A percentile compares a stretch with the other conserved stretches of the same genome.
These are phyloP conservation scores for Wickerhamiella kurtzmanii DNA, from an alignment of 805 yeast genomes.

Conservation along the genomic window DNA sequence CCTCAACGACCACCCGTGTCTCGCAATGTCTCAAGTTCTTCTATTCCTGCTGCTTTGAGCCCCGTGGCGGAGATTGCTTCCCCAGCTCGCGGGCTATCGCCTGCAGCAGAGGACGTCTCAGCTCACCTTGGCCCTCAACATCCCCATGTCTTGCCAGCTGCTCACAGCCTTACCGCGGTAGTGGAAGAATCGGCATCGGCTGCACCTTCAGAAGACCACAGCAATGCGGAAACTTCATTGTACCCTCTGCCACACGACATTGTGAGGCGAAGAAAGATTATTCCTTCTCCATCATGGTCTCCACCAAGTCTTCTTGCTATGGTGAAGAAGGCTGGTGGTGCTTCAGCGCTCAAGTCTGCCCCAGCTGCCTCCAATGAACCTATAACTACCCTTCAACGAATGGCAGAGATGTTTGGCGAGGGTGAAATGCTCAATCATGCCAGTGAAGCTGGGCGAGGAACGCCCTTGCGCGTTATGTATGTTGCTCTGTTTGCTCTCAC, in stretches of 20 bases:
- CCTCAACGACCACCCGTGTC: neutral
- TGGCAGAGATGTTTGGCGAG: slow-evolving; percentile 72
- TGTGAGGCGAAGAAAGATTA: slow-evolving; percentile 43
- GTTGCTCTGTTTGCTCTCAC: slow-evolving; percentile 77
- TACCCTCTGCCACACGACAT: slow-evolving; percentile 49
- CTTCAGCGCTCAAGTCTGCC: slow-evolving; percentile 51
- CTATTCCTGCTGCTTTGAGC: neutral
- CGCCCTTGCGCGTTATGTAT: slow-evolving; percentile 44
- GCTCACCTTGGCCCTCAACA: too few relatives aligned
- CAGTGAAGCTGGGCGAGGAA: slow-evolving; percentile 31
- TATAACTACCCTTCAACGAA: slow-evolving; percentile 61
- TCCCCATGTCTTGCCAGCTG: too few relatives aligned
- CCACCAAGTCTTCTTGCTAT: slow-evolving; percentile 78
- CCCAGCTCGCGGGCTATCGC: neutral
- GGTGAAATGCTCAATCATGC: slow-evolving; percentile 53
- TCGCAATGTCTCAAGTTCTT: neutral
- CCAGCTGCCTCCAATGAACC: slow-evolving; percentile 95
- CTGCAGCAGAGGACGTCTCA: neutral
- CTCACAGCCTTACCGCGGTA: too few relatives aligned
- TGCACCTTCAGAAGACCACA: slow-evolving; percentile 2
- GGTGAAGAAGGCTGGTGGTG: slow-evolving; percentile 56
- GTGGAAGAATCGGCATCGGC: too few relatives aligned
- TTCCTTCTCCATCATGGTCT: slow-evolving; percentile 39
- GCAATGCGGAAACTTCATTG: slow-evolving; percentile 25
- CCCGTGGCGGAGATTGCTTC: neutral